Base-by-base conservation (phyloP, 495 filamentous ascomycete genomes). In the Cladorrhinum samala region DNA sequence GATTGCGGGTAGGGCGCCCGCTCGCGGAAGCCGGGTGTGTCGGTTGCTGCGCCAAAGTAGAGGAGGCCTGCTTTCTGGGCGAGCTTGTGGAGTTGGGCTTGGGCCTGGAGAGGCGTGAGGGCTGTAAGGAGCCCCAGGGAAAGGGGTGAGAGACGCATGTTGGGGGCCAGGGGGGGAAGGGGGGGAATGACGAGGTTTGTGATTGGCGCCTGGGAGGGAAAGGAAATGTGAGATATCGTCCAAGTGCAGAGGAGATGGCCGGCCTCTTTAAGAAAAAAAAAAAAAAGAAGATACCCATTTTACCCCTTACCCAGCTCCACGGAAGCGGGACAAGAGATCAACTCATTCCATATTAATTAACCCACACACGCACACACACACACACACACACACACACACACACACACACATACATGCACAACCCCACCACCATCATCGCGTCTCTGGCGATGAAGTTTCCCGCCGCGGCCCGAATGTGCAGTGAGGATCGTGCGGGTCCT, bases 41-140 rank as follows among this genome's bases (percentile, higher is more conserved):
- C 76, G 20, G 72, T 77, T 13, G 75, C 75, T 0, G 75, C 69
- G 42, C 76, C 75, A 49, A 78, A 77, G 61, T 77, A 79, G 43
- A 66, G 58, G 21, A 72, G 63, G 0, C 76, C 76, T 16, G 70
- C 67, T 36, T 61, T 49, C 54, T 68, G 56, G 7, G 74, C 73
- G 20, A 58, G 51, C 11, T 41, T 19, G 50, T 58, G 50, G 45
- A 58, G 55, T 30, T 58, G 55, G 19, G 50, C 55, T 33, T 33
- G 27, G 19, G 55, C 38, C 2, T 48, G 42, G 1, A 49, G 54
- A 40, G 50, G 49, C n/a, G n/a, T n/a, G 36, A 52, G 23, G 27
- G 46, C 11, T 0, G 45, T 19, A 1, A 23, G 20, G 5, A 23
- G 20, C 21, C 43, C 18, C 5, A 53, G 42, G 39, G 49, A 19